Base-by-base conservation (phyloP, 2,329 filamentous ascomycete species). In the Lachnellula subtilissima region DNA sequence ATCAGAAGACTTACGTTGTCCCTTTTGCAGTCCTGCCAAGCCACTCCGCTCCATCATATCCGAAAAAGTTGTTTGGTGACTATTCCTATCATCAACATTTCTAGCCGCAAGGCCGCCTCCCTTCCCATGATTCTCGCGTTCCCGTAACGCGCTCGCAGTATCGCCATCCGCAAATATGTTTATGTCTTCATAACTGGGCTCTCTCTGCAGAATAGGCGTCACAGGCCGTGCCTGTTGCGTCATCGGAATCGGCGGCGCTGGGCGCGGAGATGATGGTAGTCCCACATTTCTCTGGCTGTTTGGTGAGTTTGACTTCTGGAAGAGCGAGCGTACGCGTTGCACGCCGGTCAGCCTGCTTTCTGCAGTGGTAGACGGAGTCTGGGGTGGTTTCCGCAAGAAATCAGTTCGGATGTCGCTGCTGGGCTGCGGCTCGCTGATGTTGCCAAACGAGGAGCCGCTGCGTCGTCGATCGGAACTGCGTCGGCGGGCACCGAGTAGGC, bases 371-470 rank as follows among this genome's bases (percentile, higher is more conserved):
- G 64, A 67, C 1, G 65, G 63, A 4, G 63, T 63, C 12, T 54
- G 50, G 1, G 66, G 62, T 35, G 52, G 57, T 55, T 68, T 70
- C 64, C 75, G 78, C 42, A 79, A 76, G 63, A 84, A 84, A 64
- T 84, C 81, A 39, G 75, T 76, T 52, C 80, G 76, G 57, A 77
- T 39, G 70, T 70, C 48, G 22, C 70, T 64, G 67, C 48, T 79
- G 71, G 55, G 86, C 75, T 57, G 85, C 75, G 64, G 85, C 78
- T 59, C 76, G 6, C 79, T 66, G 25, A 70, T 75, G 63, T 78
- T 78, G 58, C 75, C 73, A 53, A 77, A 78, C 4, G 75, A 77
- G 25, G 74, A 74, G 28, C 60, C 68, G 52, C 71, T 71, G 48
- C 73, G 61, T 55, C 55, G 62, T 15, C 61, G 60, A 14, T 60